Conservation (phyloP, 1,284 basidiomycete genomes). For the Rhodofomes roseus region DNA sequence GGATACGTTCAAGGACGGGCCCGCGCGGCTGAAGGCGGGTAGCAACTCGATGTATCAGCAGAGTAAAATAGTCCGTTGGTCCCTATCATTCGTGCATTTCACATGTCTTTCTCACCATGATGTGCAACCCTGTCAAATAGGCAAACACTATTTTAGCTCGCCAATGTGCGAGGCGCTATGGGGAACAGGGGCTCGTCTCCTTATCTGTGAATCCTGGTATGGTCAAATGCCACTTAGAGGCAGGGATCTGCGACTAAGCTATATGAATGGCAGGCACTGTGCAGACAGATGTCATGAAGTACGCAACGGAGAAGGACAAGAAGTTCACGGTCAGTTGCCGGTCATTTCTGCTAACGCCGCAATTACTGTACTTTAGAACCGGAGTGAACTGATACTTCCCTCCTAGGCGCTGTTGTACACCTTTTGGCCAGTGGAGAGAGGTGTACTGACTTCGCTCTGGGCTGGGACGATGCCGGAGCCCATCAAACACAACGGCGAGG, state of each 20-base stretch:
- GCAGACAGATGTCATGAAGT: neutral
- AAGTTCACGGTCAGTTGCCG: neutral
- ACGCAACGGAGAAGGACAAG: neutral
- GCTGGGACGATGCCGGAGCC: slow-evolving; percentile 20
- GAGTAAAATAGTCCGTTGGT: slow-evolving; percentile 31
- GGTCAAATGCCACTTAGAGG: neutral
- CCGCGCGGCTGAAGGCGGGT: slow-evolving; percentile 12
- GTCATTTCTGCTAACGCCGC: neutral
- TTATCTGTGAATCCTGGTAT: slow-evolving; percentile 39
- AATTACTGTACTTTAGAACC: neutral
- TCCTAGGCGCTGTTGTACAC: neutral
- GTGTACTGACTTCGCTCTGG: slow-evolving; percentile 21
- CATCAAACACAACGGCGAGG: slow-evolving; percentile 19
- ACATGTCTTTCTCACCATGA: neutral
- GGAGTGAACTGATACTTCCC: too few species aligned
- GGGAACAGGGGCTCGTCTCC: slow-evolving; percentile 49
- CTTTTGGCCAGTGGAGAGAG: slow-evolving; percentile 14
- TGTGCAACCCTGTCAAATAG: slow-evolving; percentile 12
- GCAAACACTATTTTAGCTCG: slow-evolving; percentile 42
- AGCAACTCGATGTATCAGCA: slow-evolving; percentile 16
- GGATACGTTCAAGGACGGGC: slow-evolving; percentile 14
- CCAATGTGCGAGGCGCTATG: slow-evolving; percentile 46
- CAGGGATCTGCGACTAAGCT: slow-evolving; percentile 9
- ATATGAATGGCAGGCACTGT: neutral
- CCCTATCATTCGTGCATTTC: neutral